Evolutionary conservation across 1,139 yeast species (phyloP).

Genomic region (Geotrichum citri-aurantii): DNA sequence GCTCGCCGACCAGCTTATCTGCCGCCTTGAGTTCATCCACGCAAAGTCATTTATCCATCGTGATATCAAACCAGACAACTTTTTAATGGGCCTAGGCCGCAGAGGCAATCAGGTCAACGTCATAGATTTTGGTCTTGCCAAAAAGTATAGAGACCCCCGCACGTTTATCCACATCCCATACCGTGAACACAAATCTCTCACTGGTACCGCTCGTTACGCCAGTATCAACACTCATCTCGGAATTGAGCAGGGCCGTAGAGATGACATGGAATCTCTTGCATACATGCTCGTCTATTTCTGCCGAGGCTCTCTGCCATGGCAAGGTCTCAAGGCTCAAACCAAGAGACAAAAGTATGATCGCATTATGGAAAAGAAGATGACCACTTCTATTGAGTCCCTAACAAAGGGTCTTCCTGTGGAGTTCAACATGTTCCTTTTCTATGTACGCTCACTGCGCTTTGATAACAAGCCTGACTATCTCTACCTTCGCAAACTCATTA

Average conservation of each 20-base stretch:
- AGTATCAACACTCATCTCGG: slow-evolving; percentile 95
- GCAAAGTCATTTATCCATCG: slow-evolving; percentile 90
- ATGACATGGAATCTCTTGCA: slow-evolving; percentile 92
- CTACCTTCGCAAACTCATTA: slow-evolving; percentile 79
- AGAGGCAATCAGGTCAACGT: slow-evolving; percentile 94
- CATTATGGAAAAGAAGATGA: slow-evolving; percentile 93
- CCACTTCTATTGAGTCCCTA: slow-evolving; percentile 81
- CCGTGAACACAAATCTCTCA: slow-evolving; percentile 89
- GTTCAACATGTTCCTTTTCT: slow-evolving; percentile 80
- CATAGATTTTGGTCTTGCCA: slow-evolving; percentile 95
- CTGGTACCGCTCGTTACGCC: slow-evolving; percentile 97
- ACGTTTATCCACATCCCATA: slow-evolving; percentile 94
- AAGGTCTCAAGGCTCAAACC: slow-evolving; percentile 94
- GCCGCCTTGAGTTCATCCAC: slow-evolving; percentile 92
- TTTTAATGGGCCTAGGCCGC: slow-evolving; percentile 93
- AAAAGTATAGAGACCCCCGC: slow-evolving; percentile 91
- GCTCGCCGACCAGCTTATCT: slow-evolving; percentile 89
- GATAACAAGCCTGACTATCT: slow-evolving; percentile 96
- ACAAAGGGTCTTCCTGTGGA: slow-evolving; percentile 91
- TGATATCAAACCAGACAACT: slow-evolving; percentile 91
- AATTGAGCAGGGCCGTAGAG: slow-evolving; percentile 93
- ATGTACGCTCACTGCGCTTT: slow-evolving; percentile 83
- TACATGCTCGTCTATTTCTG: slow-evolving; percentile 92
- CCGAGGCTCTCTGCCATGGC: slow-evolving; percentile 97
- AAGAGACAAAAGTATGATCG: slow-evolving; percentile 96